phyloP scores from a whole-genome alignment of 331 rosid species.

The Rosa hybrid region DNA sequence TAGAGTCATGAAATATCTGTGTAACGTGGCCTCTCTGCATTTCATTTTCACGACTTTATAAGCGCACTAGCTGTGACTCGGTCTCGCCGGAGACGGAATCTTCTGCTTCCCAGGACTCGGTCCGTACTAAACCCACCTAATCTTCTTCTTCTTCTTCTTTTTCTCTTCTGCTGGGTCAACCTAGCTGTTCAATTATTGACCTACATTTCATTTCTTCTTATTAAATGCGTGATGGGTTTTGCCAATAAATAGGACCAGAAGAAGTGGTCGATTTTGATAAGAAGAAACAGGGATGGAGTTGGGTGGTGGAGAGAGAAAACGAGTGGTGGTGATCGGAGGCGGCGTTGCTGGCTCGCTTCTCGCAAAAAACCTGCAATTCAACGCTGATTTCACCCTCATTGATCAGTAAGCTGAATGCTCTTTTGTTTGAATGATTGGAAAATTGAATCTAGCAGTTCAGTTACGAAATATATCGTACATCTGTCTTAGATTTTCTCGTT shows the following conservation, averaged over 20 bases:
- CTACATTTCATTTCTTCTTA: background rate
- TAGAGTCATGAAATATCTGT: no score
- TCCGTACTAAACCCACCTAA: background rate
- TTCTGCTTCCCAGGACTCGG: background rate
- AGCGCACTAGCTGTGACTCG: background rate
- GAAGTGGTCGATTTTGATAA: background rate
- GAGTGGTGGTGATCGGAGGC: constrained; percentile 72
- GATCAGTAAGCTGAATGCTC: constrained; percentile 49
- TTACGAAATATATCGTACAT: background rate
- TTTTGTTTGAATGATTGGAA: background rate
- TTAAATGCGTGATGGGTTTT: background rate
- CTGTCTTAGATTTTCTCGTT: background rate
- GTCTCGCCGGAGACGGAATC: background rate
- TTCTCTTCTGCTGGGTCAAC: background rate
- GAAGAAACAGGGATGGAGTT: constrained; percentile 15
- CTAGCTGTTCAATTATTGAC: background rate
- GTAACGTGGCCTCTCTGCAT: background rate
- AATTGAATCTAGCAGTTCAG: no score
- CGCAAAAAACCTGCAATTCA: constrained; percentile 63
- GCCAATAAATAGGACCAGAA: background rate
- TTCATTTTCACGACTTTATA: background rate
- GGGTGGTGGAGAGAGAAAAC: constrained; percentile 18
- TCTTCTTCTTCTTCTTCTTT: background rate
- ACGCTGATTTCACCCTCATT: constrained; percentile 62
- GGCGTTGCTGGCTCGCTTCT: constrained; percentile 73